Conservation (phyloP, 164 flowering plant genomes). For the Stephania japonica region DNA sequence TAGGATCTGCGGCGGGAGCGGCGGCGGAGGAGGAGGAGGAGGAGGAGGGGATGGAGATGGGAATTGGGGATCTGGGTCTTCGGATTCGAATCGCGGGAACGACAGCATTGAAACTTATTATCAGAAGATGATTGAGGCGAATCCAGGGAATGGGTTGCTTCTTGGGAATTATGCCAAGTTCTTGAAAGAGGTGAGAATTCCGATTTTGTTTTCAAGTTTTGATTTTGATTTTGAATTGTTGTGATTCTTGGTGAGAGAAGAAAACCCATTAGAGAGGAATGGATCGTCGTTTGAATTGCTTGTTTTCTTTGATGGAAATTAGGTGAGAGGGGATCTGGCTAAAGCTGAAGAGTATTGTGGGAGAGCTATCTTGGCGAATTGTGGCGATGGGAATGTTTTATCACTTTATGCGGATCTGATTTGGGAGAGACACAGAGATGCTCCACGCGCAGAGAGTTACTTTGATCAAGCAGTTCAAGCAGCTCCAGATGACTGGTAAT, state of each 20-base stretch:
- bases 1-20: constrained; percentile 22
- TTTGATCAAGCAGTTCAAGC: constrained; percentile 80
- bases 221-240: no score
- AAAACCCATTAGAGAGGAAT: background rate
- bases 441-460: constrained; percentile 58
- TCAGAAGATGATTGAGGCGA: constrained; percentile 49
- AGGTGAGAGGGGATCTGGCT: constrained; percentile 61
- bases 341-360: constrained; percentile 86
- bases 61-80: constrained; percentile 9
- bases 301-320: constrained; percentile 1
- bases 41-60: constrained; percentile 22
- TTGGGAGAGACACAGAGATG: constrained; percentile 64
- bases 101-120: constrained; percentile 37
- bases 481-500: constrained; percentile 79
- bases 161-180: constrained; percentile 57
- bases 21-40: constrained; percentile 7
- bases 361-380: constrained; percentile 69
- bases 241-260: background rate
- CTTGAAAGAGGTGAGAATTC: constrained; percentile 47
- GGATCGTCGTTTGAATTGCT: background rate
- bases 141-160: constrained; percentile 52
- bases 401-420: constrained; percentile 69
- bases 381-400: constrained; percentile 55
- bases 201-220: no score
- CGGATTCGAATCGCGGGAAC: constrained; percentile 22